Evolutionary conservation across 106 monocot species (phyloP).

Genomic region (Iris macrosiphon): DNA sequence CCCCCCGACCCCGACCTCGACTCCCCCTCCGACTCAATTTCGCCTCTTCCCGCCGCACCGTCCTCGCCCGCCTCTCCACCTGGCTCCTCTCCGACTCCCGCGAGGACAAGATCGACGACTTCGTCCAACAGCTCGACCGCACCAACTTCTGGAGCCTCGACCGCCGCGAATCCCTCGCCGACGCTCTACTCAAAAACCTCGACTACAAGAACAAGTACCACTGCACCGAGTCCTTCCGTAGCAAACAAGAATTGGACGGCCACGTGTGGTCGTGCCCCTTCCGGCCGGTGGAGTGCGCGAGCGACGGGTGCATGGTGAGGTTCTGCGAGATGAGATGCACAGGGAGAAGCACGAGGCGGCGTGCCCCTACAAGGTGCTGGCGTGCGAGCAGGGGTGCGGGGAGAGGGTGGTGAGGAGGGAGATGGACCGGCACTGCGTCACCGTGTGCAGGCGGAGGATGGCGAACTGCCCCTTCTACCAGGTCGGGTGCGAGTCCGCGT

Average conservation of each 20-base stretch:
- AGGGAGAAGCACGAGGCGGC: slow-evolving; percentile 28
- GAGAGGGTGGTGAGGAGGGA: slow-evolving; percentile 39
- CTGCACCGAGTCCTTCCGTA: slow-evolving; percentile 29
- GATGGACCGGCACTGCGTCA: slow-evolving; percentile 78
- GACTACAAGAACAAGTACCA: slow-evolving; percentile 42
- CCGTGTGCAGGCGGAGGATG: slow-evolving; percentile 55
- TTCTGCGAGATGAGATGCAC: slow-evolving; percentile 28
- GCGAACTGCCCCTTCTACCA: slow-evolving; percentile 64
- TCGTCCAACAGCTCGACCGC: slow-evolving; percentile 53
- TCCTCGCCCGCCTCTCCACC: slow-evolving; percentile 38
- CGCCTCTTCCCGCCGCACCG: slow-evolving; percentile 22
- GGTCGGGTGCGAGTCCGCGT: slow-evolving; percentile 36
- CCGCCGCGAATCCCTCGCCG: slow-evolving; percentile 29
- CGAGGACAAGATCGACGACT: slow-evolving; percentile 73
- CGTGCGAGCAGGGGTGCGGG: slow-evolving; percentile 50
- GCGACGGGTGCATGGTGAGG: slow-evolving; percentile 37
- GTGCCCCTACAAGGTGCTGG: slow-evolving; percentile 46
- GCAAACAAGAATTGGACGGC: slow-evolving; percentile 7
- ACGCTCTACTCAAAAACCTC: slow-evolving; percentile 31
- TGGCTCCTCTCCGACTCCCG: slow-evolving; percentile 62
- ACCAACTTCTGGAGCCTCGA: slow-evolving; percentile 50
- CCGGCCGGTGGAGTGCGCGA: slow-evolving; percentile 30
- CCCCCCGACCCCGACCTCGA: slow-evolving; percentile 9
- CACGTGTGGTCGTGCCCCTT: slow-evolving; percentile 31
- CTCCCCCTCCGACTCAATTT: slow-evolving; percentile 41